Evolutionary conservation across 2,329 filamentous ascomycete genomes (phyloP).

Genomic region (Fusarium hainanense): DNA sequence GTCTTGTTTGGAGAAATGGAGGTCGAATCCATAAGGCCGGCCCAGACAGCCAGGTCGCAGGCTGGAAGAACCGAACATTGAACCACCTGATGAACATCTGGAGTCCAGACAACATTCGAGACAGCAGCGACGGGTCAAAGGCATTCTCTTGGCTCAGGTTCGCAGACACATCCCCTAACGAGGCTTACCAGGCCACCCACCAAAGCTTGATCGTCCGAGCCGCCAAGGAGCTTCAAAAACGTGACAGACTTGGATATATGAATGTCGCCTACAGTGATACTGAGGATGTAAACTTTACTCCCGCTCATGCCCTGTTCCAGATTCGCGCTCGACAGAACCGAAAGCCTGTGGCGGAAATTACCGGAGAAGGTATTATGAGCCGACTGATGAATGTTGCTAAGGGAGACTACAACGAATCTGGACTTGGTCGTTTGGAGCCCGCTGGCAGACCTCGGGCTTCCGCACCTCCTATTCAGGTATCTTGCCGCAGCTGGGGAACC

Average conservation of each 20-base stretch:
- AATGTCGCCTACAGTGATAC: constrained; percentile 77
- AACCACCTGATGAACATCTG: constrained; percentile 90
- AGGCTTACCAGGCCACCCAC: constrained; percentile 77
- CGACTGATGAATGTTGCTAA: constrained; percentile 83
- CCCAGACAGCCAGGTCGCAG: constrained; percentile 77
- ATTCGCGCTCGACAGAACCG: constrained; percentile 77
- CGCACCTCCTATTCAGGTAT: constrained; percentile 86
- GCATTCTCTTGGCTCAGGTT: constrained; percentile 94
- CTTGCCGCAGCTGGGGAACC: constrained; percentile 75
- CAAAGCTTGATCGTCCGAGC: constrained; percentile 80
- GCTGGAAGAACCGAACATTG: constrained; percentile 83
- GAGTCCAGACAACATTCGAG: constrained; percentile 79
- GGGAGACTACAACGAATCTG: constrained; percentile 72
- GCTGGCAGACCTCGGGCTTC: constrained; percentile 81
- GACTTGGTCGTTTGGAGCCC: constrained; percentile 82
- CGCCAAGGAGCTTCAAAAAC: constrained; percentile 65
- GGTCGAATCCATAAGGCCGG: constrained; percentile 81
- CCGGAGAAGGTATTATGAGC: constrained; percentile 76
- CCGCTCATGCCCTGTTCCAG: constrained; percentile 82
- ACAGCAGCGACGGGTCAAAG: constrained; percentile 69
- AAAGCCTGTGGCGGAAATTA: constrained; percentile 74
- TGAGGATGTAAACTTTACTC: constrained; percentile 70
- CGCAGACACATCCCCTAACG: constrained; percentile 77
- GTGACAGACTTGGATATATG: constrained; percentile 72
- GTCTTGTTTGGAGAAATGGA: constrained; percentile 82